Conservation (phyloP, 768 basidiomycete species). For the Boletus subparvulus region DNA sequence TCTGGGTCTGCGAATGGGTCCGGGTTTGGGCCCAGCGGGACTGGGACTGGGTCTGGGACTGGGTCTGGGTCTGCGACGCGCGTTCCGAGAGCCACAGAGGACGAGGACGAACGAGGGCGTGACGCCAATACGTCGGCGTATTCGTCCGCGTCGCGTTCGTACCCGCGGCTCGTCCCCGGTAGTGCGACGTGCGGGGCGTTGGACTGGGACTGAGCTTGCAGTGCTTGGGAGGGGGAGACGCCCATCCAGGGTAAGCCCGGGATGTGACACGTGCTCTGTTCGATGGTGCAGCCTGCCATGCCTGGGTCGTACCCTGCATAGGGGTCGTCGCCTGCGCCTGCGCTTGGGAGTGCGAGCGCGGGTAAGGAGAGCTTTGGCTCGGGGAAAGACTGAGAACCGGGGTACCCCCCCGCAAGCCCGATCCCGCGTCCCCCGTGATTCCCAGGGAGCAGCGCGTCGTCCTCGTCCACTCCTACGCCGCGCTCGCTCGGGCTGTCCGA, state of each 20-base stretch:
- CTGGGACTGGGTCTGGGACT: not conserved
- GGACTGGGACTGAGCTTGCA: too few relatives aligned
- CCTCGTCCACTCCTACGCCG: not conserved
- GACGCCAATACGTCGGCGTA: not conserved
- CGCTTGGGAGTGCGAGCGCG: not conserved
- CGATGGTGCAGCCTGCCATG: slow-evolving; percentile 21
- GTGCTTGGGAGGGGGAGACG: too few relatives aligned
- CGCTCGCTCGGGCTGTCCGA: slow-evolving; percentile 1
- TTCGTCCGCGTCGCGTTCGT: slow-evolving; percentile 24
- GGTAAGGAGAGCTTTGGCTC: not conserved
- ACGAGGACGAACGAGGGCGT: not conserved
- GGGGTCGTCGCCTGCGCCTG: slow-evolving; percentile 3
- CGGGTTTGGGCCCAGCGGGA: not conserved
- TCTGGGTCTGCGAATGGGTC: not conserved
- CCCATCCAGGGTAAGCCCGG: slow-evolving; percentile 6
- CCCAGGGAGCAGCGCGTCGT: not conserved
- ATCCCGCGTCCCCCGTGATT: slow-evolving; percentile 1
- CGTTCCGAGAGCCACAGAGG: not conserved
- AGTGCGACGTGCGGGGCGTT: not conserved
- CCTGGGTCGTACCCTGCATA: slow-evolving; percentile 24
- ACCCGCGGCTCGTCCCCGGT: slow-evolving; percentile 1
- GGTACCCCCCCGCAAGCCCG: slow-evolving; percentile 3
- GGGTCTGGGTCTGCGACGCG: too few relatives aligned
- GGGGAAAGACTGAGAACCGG: not conserved
- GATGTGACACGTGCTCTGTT: slow-evolving; percentile 3